Base-by-base conservation (phyloP, 2,329 filamentous ascomycete species). In the Didymella pomorum region DNA sequence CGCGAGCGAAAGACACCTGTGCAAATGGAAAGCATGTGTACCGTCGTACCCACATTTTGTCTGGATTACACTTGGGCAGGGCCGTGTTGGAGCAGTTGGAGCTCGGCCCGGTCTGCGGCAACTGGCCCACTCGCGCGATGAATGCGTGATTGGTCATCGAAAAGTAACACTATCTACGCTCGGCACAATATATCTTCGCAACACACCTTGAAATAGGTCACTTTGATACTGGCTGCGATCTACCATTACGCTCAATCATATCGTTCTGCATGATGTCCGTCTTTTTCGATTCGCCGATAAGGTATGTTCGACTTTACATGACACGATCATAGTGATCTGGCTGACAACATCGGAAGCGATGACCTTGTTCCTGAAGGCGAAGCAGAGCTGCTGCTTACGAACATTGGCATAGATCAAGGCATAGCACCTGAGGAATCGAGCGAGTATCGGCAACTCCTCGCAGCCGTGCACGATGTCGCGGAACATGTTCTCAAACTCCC, bases 401-500 rank as follows among this genome's bases (percentile, higher is more conserved):
- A 56, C 18, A 68, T 72, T 51, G 68, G 70, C 4, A 60, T 72
- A 42, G 64, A 58, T 37, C 52, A 66, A 11, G 67, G 67, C 21
- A 28, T 81, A 80, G 43, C 58, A 31, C 20, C 59, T 21, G 23
- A 46, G 41, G 80, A 85, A 52, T 78, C 70, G 44, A 69, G 69
- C 20, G 81, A 84, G 58, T 84, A 82, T 56, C 73, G 79, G 20
- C 78, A 78, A 10, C 76, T 84, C 1, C 74, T 84, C 0, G 81
- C 82, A 18, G 82, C 82, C 0, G 79, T 84, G 0, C 82, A 84
- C 55, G 82, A 84, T 52, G 82, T 81, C 37, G 82, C 82, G 0
- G 78, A 83, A 50, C 74, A 76, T 0, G 71, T 84, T 37, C 69
- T 74, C 3, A 71, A 67, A 12, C 68, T 84, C 0, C 79, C 80